Evolutionary conservation across 305 asterid species (phyloP).

Genomic region (Rubia tinctorum): DNA sequence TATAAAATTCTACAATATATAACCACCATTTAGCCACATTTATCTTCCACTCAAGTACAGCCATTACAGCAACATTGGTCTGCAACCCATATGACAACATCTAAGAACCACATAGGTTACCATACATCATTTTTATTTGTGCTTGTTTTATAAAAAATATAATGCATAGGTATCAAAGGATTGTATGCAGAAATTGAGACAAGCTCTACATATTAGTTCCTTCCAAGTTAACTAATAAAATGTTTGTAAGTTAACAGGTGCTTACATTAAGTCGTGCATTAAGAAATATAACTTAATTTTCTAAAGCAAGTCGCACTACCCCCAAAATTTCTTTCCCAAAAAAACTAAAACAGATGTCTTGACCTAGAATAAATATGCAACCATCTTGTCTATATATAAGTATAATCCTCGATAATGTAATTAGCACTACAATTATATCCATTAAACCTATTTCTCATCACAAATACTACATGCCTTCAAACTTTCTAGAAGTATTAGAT

Average conservation of each 20-base stretch:
- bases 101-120: background rate
- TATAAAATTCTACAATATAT: background rate
- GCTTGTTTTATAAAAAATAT: background rate
- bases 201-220: background rate
- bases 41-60: background rate
- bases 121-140: background rate
- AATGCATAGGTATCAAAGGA: background rate
- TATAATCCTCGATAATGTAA: background rate
- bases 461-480: background rate
- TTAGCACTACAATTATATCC: background rate
- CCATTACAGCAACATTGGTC: background rate
- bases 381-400: background rate
- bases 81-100: background rate
- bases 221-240: no score
- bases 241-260: no score
- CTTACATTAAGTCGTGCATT: no score
- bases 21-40: background rate
- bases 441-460: constrained; percentile 7
- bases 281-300: no score
- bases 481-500: background rate
- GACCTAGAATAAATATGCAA: no score
- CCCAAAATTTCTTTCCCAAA: background rate
- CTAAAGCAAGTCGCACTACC: background rate
- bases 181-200: background rate
- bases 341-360: background rate